Evolutionary conservation across 2,329 filamentous ascomycete species (phyloP).

Genomic region (Daldinia sp.): DNA sequence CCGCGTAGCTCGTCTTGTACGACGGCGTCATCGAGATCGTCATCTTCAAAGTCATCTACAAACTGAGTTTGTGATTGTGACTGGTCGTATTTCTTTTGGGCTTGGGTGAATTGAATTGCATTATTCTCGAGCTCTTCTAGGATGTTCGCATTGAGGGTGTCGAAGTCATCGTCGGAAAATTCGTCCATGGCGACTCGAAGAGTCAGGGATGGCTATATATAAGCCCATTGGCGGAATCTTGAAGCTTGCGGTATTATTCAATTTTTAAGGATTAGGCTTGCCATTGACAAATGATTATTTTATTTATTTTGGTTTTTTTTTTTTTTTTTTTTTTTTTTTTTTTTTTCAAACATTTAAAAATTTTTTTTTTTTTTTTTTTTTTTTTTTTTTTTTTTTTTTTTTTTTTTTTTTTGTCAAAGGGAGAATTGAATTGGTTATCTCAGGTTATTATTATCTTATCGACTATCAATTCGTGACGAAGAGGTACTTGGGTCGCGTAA

Average conservation of each 20-base stretch:
- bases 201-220: slow-evolving; percentile 48
- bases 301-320: too few relatives aligned
- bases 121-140: slow-evolving; percentile 73
- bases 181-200: slow-evolving; percentile 63
- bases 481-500: background rate
- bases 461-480: background rate
- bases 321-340: background rate
- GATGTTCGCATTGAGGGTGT: slow-evolving; percentile 68
- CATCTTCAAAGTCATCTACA: slow-evolving; percentile 64
- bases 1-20: slow-evolving; percentile 63
- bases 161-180: slow-evolving; percentile 73
- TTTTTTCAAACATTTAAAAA: too few relatives aligned
- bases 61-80: slow-evolving; percentile 45
- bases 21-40: slow-evolving; percentile 69
- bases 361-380: background rate
- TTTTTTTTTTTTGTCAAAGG: background rate
- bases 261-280: background rate
- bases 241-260: slow-evolving; percentile 14
- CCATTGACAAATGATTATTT: background rate
- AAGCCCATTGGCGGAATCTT: slow-evolving; percentile 43
- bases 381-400: too few relatives aligned
- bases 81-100: slow-evolving; percentile 51
- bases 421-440: background rate
- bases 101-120: slow-evolving; percentile 72
- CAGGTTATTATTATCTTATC: background rate